Evolutionary conservation across 441 rosid genomes (phyloP), one percentile per base, ranked within the genome.

Genomic region (Populus hybrid): DNA sequence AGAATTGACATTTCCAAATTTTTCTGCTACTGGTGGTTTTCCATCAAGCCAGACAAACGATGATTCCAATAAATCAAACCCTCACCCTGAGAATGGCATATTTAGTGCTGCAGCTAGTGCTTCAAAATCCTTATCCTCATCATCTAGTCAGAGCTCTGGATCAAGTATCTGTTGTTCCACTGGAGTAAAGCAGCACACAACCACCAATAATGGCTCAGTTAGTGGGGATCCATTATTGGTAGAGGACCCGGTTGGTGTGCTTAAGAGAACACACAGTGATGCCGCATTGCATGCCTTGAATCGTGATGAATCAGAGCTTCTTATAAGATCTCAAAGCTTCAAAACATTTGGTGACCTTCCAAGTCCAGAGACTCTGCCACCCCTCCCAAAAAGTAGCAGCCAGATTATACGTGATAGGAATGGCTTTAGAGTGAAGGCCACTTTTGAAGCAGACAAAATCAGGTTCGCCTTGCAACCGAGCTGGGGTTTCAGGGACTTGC

Each of bases 261-360:
- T 91, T 21, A 88, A 90, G 82, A 85, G 92, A 84, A 83, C 89
- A 71, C 74, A 66, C 14, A 89, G 91, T 67, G 87, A 86, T 71
- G 94, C 82, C 26, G 93, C 89, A 66, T 79, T 89, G 72, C 87
- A 79, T n/a, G 80, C 80, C 69, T 80, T 82, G 76, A 84, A 84
- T 69, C 89, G 76, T 18, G 90, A 88, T 73, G 90, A 87, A 80
- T 85, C 87, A 14, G 86, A 81, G 69, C 79, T 80, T 79, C 85
- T 86, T n/a, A 64, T 82, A 12, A 86, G 94, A 85, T 90, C 89
- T 57, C 97, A 84, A 73, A 93, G 94, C 91, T 92, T 89, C 68
- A 86, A 82, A 80, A 75, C 85, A 42, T 81, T 89, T 53, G 84
- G 82, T 18, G 88, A 87, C 82, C 83, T 81, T 79, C 87, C 76